Base-by-base conservation (phyloP, 2,329 filamentous ascomycete genomes). In the Alternaria gansuensis region DNA sequence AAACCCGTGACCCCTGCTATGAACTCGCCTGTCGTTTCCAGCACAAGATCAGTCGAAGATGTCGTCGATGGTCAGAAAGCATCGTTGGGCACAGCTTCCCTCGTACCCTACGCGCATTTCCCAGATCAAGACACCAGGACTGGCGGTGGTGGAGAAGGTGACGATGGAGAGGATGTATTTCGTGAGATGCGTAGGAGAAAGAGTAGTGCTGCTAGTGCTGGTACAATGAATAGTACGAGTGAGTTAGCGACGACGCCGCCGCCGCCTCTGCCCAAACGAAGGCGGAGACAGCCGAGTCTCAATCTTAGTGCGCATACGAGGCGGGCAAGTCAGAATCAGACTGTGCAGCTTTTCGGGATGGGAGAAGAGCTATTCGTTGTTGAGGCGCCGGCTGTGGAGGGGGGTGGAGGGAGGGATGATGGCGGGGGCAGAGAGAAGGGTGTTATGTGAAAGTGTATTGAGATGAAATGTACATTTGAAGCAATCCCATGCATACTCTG, bases 251-350 rank as follows among this genome's bases (percentile, higher is more conserved):
- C 59, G 50, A 60, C 59, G 50, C 55, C 58, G 45, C 61, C 69
- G 17, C 83, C 84, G 3, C 79, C 82, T 3, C 70, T 87, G 21
- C 85, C 87, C 4, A 81, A 79, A 37, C 65, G 78, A 21, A 70
- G 78, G 29, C 78, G 79, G 57, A 75, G 82, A 29, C 79, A 68
- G 21, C 70, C 67, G 1, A 65, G 67, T 53, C 41, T 66, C 3
- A 69, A 58, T 36, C 23, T 60, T 41, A 54, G 57, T 54, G 56
- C 43, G 9, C 60, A 64, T 37, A 50, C 39, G 24, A 41, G 55
- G 26, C 43, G 39, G 29, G 45, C 45, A 8, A 59, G 55, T 41
- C 61, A 50, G 28, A 46, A 54, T 11, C 54, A 49, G 26, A 48
- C 21, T 14, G 26, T 21, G n/a, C 33, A 28, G 33, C 58, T n/a